Evolutionary conservation across 2,329 filamentous ascomycete genomes (phyloP), one percentile per base, ranked within the genome.

Genomic region (Monascus ruber): DNA sequence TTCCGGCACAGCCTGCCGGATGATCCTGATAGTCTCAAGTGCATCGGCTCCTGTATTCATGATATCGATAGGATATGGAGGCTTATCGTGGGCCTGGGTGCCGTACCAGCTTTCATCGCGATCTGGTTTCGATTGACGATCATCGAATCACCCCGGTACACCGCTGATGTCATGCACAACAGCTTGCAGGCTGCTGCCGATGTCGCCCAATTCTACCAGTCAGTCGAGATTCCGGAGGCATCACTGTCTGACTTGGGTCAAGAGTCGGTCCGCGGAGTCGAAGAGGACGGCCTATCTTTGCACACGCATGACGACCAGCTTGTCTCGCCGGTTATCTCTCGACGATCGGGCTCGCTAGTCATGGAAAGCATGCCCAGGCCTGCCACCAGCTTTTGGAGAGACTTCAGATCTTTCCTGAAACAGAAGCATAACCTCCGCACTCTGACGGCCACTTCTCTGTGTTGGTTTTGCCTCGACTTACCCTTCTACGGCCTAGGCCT

Each of bases 71-170:
- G 68, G 0, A 73, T 79, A 33, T 81, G 76, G 76, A 69, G 77
- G 31, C 76, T 77, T 41, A 72, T 80, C 35, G 73, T 79, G 44
- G 77, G 76, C 5, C 70, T 74, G 0, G 77, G 77, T 5, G 74
- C 74, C 5, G 66, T 79, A 0, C 77, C 77, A 0, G 76, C 75
- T 2, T 56, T 77, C n/a, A 59, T 80, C 4, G 76, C 77, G 47
- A 73, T 80, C 45, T 68, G 77, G 40, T 78, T 79, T 46, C 72
- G 77, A 17, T 74, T 80, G 52, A 77, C 76, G 45, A 69, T 80
- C 31, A 76, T 74, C 37, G 77, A 80, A 54, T 77, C 73, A 34
- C 76, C 76, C 6, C 62, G 78, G 29, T 81, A 78, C 59, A 76
- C 72, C 9, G 67, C 77, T 26, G 76, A 80, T 47, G 75, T 79